These are phyloP conservation scores for Wallacemonas sp. DNA, from an alignment of 208 protist species.

Conservation along the genomic window DNA sequence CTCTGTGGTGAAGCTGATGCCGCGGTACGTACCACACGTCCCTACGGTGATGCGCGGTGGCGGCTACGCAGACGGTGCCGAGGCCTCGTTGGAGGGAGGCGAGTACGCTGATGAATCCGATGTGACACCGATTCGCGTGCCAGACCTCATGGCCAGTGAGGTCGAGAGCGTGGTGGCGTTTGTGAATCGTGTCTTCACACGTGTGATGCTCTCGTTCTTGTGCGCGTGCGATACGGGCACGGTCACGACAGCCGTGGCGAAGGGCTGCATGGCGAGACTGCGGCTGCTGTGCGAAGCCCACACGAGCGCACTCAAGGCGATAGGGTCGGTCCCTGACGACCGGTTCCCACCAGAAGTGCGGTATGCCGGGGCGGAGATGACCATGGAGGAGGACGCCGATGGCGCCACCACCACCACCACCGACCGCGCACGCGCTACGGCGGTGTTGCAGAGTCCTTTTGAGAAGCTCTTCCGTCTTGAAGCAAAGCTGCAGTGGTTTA, in stretches of 20 bases:
- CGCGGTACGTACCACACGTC: no score
- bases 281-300: conserved; percentile 45
- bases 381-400: neutral
- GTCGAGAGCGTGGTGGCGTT: conserved; percentile 38
- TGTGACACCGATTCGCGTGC: neutral
- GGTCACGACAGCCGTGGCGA: conserved; percentile 48
- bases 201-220: conserved; percentile 58
- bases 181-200: conserved; percentile 53
- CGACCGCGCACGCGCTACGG: neutral
- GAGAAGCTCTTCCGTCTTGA: conserved; percentile 1
- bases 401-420: neutral
- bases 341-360: neutral
- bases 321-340: neutral
- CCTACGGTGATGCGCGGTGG: no score
- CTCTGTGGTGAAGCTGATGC: neutral
- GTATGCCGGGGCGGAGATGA: neutral
- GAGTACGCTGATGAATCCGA: neutral
- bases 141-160: conserved; percentile 39
- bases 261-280: conserved; percentile 48
- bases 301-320: conserved; percentile 34
- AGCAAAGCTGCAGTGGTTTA: conserved; percentile 5
- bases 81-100: neutral
- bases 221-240: conserved; percentile 37
- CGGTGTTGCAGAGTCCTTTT: neutral
- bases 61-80: neutral